Evolutionary conservation across 2,329 filamentous ascomycete genomes (phyloP).

Genomic region (Xylariomycetidae sp.): DNA sequence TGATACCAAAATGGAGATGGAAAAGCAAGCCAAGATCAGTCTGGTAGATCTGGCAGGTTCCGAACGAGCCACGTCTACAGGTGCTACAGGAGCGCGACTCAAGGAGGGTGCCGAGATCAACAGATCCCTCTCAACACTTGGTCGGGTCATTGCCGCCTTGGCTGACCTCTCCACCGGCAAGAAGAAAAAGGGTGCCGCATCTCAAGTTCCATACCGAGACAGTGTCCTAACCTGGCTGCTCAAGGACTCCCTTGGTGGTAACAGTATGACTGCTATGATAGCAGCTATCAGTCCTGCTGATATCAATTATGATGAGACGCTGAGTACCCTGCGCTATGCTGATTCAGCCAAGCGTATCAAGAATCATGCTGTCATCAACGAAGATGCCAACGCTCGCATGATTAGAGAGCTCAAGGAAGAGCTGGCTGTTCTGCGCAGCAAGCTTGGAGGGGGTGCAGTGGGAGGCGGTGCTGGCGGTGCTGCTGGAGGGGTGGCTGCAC

Average conservation of each 20-base stretch:
- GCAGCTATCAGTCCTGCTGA: slow-evolving; percentile 96
- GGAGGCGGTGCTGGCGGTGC: slow-evolving; percentile 37
- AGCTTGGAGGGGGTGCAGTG: slow-evolving; percentile 58
- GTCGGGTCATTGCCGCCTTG: slow-evolving; percentile 92
- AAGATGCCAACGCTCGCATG: slow-evolving; percentile 98
- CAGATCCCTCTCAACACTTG: slow-evolving; percentile 88
- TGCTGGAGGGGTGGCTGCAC: slow-evolving; percentile 29
- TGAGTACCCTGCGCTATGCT: slow-evolving; percentile 91
- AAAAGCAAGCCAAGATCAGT: slow-evolving; percentile 97
- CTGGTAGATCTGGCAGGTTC: slow-evolving; percentile 96
- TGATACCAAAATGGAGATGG: slow-evolving; percentile 93
- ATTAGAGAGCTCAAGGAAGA: slow-evolving; percentile 97
- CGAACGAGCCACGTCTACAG: slow-evolving; percentile 93
- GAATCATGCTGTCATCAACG: slow-evolving; percentile 98
- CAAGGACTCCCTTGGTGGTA: slow-evolving; percentile 94
- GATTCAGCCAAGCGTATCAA: slow-evolving; percentile 98
- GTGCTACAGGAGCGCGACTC: slow-evolving; percentile 86
- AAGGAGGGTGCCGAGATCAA: slow-evolving; percentile 99
- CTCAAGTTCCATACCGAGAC: slow-evolving; percentile 90
- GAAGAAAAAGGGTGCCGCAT: slow-evolving; percentile 68
- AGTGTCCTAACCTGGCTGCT: slow-evolving; percentile 93
- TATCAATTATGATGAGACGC: slow-evolving; percentile 97
- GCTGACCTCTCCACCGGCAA: slow-evolving; percentile 84
- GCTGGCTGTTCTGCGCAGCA: slow-evolving; percentile 75
- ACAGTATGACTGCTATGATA: slow-evolving; percentile 99